Evolutionary conservation across 495 filamentous ascomycete species (phyloP).

Genomic region (Penicillium taxi): DNA sequence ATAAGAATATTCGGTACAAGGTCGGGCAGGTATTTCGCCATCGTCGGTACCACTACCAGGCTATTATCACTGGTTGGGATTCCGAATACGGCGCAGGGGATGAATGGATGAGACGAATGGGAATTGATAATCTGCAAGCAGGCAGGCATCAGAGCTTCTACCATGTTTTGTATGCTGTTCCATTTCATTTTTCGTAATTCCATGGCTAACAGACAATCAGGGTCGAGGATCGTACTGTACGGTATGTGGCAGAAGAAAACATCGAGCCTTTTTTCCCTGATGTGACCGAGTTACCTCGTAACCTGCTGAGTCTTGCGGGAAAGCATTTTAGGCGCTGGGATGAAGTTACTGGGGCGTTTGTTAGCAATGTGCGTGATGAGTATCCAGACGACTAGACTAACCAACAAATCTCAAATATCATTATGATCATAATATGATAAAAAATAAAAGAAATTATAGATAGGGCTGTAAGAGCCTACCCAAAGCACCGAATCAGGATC

Average conservation of each 20-base stretch:
- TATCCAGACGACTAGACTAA: constrained; percentile 69
- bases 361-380: constrained; percentile 78
- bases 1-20: constrained; percentile 50
- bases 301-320: constrained; percentile 64
- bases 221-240: constrained; percentile 60
- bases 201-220: constrained; percentile 28
- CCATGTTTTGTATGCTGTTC: constrained; percentile 62
- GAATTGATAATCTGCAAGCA: constrained; percentile 50
- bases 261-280: constrained; percentile 54
- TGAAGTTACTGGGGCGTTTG: constrained; percentile 52
- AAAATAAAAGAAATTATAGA: background rate
- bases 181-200: constrained; percentile 2
- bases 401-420: background rate
- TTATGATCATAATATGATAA: background rate
- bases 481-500: too few species aligned
- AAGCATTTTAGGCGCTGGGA: constrained; percentile 89
- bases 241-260: constrained; percentile 85
- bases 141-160: constrained; percentile 77
- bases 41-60: constrained; percentile 68
- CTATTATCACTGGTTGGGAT: constrained; percentile 84
- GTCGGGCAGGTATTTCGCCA: constrained; percentile 84
- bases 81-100: constrained; percentile 45
- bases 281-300: constrained; percentile 37
- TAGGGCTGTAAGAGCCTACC: too few species aligned
- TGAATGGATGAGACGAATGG: constrained; percentile 53